These are phyloP conservation scores for Neurospora tetraspora DNA, from an alignment of 495 filamentous ascomycete species.

Conservation along the genomic window DNA sequence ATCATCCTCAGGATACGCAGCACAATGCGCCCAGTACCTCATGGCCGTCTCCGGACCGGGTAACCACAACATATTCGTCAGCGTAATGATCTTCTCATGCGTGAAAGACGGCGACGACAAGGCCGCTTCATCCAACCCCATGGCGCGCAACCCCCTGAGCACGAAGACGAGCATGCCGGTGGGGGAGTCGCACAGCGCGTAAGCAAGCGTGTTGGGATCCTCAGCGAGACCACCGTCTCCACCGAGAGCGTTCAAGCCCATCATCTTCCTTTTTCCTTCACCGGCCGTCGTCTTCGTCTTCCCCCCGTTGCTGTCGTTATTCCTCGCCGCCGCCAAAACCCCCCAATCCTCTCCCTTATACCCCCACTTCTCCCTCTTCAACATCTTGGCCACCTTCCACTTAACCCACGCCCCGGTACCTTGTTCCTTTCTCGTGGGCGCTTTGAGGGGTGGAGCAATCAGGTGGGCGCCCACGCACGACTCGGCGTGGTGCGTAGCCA, in stretches of 20 bases:
- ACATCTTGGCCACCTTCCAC: conserved; percentile 31
- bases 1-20: conserved; percentile 16
- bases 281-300: neutral
- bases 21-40: conserved; percentile 36
- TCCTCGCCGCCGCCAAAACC: conserved; percentile 6
- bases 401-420: conserved; percentile 32
- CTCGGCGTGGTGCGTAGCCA: conserved; percentile 41
- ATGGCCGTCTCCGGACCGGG: conserved; percentile 38
- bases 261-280: neutral
- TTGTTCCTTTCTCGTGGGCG: conserved; percentile 19
- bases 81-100: conserved; percentile 32
- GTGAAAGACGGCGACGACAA: conserved; percentile 12
- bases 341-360: conserved; percentile 31
- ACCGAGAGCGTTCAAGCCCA: neutral
- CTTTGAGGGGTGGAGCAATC: conserved; percentile 33
- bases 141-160: conserved; percentile 25
- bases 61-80: conserved; percentile 38
- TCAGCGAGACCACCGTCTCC: conserved; percentile 3
- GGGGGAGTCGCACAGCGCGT: conserved; percentile 45
- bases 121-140: conserved; percentile 17
- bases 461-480: conserved; percentile 55
- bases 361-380: conserved; percentile 29
- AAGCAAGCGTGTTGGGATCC: conserved; percentile 40
- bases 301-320: neutral
- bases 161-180: conserved; percentile 39